A percentile compares a stretch with the other conserved stretches of the same genome.
These are phyloP conservation scores for Rhynchospora breviuscula DNA, from an alignment of 176 grass and related monocot species.

Conservation along the genomic window DNA sequence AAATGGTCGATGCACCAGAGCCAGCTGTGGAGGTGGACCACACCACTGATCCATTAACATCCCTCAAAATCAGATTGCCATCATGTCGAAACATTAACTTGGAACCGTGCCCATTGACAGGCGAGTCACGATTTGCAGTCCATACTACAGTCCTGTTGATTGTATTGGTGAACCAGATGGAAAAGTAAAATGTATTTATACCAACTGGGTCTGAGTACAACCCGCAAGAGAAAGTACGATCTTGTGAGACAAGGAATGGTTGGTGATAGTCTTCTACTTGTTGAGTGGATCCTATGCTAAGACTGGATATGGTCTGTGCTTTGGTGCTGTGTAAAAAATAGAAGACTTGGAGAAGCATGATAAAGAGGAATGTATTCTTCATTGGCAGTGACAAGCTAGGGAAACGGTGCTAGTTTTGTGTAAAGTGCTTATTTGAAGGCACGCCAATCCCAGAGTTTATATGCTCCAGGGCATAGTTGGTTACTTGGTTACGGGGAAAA, in stretches of 20 bases:
- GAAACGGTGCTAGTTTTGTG: no score
- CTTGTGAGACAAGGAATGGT: not conserved
- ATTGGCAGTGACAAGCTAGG: not conserved
- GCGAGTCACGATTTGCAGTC: constrained; percentile 38
- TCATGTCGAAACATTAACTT: constrained; percentile 36
- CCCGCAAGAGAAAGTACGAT: constrained; percentile 18
- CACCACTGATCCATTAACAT: constrained; percentile 39
- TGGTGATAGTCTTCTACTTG: constrained; percentile 3
- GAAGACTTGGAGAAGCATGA: not conserved
- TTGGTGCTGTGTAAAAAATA: not conserved
- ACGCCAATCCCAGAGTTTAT: no score
- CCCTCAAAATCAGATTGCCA: constrained; percentile 34
- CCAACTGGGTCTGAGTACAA: constrained; percentile 41
- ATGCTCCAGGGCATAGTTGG: not conserved
- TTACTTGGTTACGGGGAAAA: no score
- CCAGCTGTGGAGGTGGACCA: constrained; percentile 37
- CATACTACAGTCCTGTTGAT: constrained; percentile 36
- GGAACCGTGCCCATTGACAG: constrained; percentile 38
- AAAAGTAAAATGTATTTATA: constrained; percentile 45
- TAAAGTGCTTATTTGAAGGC: no score
- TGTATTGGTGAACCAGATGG: constrained; percentile 43
- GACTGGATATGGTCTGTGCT: not conserved
- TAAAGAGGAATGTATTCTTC: not conserved
- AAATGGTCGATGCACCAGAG: constrained; percentile 11
- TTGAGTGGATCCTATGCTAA: constrained; percentile 14